These are phyloP conservation scores for Albizia julibrissin DNA, from an alignment of 306 rosid species.

Conservation along the genomic window DNA sequence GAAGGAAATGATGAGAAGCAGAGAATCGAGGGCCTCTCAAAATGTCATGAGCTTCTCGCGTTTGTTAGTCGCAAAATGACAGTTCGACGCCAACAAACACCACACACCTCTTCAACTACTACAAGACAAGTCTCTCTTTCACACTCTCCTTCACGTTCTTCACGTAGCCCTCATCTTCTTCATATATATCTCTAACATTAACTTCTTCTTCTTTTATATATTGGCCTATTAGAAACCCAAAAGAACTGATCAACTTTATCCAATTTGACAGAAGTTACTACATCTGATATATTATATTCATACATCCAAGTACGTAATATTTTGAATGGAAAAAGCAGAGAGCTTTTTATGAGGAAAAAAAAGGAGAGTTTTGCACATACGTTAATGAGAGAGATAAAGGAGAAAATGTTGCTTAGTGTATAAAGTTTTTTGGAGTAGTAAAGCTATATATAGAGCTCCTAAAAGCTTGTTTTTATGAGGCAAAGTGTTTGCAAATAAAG, in stretches of 20 bases:
- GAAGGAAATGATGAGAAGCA: constrained; percentile 40
- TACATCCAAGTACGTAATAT: not conserved
- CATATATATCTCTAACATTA: not conserved
- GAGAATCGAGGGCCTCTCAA: constrained; percentile 23
- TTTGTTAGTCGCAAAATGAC: constrained; percentile 45
- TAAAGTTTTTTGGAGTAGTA: not conserved
- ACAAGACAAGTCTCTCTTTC: constrained; percentile 17
- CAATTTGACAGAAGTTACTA: not conserved
- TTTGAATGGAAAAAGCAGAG: not conserved
- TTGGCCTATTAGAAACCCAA: not conserved
- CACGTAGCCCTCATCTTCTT: constrained; percentile 49
- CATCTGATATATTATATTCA: not conserved
- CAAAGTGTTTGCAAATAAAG: not conserved
- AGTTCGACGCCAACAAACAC: constrained; percentile 27
- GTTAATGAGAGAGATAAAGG: not conserved
- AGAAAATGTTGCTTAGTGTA: not conserved
- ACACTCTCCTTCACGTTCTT: constrained; percentile 51
- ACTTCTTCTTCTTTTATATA: constrained; percentile 11
- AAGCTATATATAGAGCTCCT: not conserved
- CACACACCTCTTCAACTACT: not conserved
- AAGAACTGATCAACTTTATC: not conserved
- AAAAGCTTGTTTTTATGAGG: constrained; percentile 14
- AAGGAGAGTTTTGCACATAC: not conserved
- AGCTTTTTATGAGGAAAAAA: not conserved
- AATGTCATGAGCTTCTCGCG: constrained; percentile 73